These are phyloP conservation scores for Cercospora janseana DNA, from an alignment of 2,329 filamentous ascomycete species.

Conservation along the genomic window DNA sequence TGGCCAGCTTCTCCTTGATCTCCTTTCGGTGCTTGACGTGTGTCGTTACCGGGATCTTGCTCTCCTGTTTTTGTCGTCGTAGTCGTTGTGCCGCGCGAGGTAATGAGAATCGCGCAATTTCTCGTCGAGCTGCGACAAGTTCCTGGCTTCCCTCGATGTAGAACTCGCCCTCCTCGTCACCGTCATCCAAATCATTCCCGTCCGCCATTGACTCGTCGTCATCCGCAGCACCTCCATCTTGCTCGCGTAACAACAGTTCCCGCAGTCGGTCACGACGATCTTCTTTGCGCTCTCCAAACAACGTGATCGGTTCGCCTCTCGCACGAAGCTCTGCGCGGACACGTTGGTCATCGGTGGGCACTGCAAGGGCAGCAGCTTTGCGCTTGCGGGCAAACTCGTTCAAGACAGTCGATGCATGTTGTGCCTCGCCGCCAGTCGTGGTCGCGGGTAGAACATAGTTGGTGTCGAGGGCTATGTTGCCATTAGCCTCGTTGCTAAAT, in stretches of 20 bases:
- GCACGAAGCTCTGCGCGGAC: slow-evolving; percentile 79
- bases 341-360: slow-evolving; percentile 88
- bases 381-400: slow-evolving; percentile 90
- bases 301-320: slow-evolving; percentile 86
- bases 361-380: slow-evolving; percentile 80
- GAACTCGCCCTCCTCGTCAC: slow-evolving; percentile 86
- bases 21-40: slow-evolving; percentile 91
- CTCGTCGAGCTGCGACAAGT: slow-evolving; percentile 71
- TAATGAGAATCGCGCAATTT: slow-evolving; percentile 80
- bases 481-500: no score
- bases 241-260: slow-evolving; percentile 68
- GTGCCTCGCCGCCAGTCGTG: slow-evolving; percentile 65
- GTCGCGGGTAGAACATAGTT: slow-evolving; percentile 77
- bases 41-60: slow-evolving; percentile 77
- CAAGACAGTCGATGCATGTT: slow-evolving; percentile 80
- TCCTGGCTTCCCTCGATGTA: slow-evolving; percentile 79
- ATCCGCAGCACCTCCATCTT: slow-evolving; percentile 57
- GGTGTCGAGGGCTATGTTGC: slow-evolving; percentile 62
- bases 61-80: slow-evolving; percentile 74
- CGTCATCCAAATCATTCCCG: slow-evolving; percentile 59
- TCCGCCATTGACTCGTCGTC: slow-evolving; percentile 58
- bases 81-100: slow-evolving; percentile 76
- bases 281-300: slow-evolving; percentile 85
- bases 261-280: slow-evolving; percentile 85
- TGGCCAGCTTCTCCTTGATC: slow-evolving; percentile 76